phyloP scores from a whole-genome alignment of 768 basidiomycete genomes.

The Boletus vinaceobasis region DNA sequence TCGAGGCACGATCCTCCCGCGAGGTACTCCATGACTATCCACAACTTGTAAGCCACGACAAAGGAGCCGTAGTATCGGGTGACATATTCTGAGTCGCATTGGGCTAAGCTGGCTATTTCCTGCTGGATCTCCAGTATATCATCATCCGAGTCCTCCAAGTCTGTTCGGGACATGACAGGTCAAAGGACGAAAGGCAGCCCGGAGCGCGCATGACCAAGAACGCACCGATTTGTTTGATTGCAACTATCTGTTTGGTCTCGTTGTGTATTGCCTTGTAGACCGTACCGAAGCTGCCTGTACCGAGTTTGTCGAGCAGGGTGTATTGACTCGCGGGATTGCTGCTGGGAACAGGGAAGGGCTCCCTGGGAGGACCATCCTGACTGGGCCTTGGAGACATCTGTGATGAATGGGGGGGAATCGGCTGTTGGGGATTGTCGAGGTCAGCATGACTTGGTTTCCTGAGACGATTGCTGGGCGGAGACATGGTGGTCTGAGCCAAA shows the following conservation, averaged over 20 bases:
- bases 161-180: constrained; percentile 38
- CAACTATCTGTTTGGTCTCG: constrained; percentile 90
- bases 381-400: constrained; percentile 43
- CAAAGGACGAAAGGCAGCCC: neutral
- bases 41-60: constrained; percentile 93
- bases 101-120: constrained; percentile 94
- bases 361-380: constrained; percentile 40
- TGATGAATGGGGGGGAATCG: constrained; percentile 41
- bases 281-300: constrained; percentile 93
- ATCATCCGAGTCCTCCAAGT: constrained; percentile 97
- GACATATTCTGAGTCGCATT: constrained; percentile 95
- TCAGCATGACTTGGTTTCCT: constrained; percentile 39
- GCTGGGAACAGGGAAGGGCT: constrained; percentile 67
- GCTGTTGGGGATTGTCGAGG: constrained; percentile 28
- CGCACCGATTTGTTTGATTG: constrained; percentile 96
- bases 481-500: constrained; percentile 39
- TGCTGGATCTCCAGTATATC: constrained; percentile 99
- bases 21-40: constrained; percentile 99
- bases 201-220: constrained; percentile 12
- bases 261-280: constrained; percentile 98
- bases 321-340: constrained; percentile 88
- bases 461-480: constrained; percentile 36
- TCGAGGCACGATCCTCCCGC: constrained; percentile 98
- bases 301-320: constrained; percentile 91
- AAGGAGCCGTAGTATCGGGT: constrained; percentile 97